phyloP scores from a whole-genome alignment of 2,329 filamentous ascomycete genomes.

The Huntiella savannae region DNA sequence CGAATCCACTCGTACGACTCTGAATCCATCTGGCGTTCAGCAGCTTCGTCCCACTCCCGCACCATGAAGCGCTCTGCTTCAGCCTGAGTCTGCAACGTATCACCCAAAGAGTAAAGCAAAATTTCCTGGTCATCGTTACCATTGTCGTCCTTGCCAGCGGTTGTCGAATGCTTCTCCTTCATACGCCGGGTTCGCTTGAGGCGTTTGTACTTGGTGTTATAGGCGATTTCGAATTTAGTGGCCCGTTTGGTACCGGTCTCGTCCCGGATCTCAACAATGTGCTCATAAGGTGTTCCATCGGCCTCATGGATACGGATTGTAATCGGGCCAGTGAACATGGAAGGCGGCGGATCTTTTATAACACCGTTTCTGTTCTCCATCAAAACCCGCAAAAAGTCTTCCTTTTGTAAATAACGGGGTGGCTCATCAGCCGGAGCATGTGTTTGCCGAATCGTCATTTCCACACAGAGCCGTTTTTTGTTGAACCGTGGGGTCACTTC shows the following conservation, averaged over 20 bases:
- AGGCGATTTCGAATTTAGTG: slow-evolving; percentile 78
- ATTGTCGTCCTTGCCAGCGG: slow-evolving; percentile 18
- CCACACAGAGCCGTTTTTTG: slow-evolving; percentile 89
- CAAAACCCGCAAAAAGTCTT: slow-evolving; percentile 66
- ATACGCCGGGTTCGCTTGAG: slow-evolving; percentile 73
- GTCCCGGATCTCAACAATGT: slow-evolving; percentile 90
- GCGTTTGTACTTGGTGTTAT: slow-evolving; percentile 98
- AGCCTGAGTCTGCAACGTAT: slow-evolving; percentile 66
- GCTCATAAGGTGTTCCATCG: slow-evolving; percentile 93
- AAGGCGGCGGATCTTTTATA: slow-evolving; percentile 48
- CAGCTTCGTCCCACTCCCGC: slow-evolving; percentile 73
- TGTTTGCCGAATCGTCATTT: slow-evolving; percentile 70
- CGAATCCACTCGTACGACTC: slow-evolving; percentile 98
- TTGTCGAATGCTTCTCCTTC: slow-evolving; percentile 46
- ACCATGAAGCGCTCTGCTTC: slow-evolving; percentile 72
- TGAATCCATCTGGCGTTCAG: slow-evolving; percentile 78
- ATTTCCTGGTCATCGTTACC: slow-evolving; percentile 29
- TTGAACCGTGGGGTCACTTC: slow-evolving; percentile 81
- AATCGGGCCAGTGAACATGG: slow-evolving; percentile 89
- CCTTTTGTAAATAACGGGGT: slow-evolving; percentile 34
- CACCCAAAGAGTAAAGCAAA: slow-evolving; percentile 71
- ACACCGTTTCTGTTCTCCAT: slow-evolving; percentile 59
- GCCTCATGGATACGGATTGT: slow-evolving; percentile 96
- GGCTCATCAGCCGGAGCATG: slow-evolving; percentile 27
- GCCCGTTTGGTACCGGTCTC: slow-evolving; percentile 44